Base-by-base conservation (phyloP, 306 rosid genomes). In the Quercus parvula region DNA sequence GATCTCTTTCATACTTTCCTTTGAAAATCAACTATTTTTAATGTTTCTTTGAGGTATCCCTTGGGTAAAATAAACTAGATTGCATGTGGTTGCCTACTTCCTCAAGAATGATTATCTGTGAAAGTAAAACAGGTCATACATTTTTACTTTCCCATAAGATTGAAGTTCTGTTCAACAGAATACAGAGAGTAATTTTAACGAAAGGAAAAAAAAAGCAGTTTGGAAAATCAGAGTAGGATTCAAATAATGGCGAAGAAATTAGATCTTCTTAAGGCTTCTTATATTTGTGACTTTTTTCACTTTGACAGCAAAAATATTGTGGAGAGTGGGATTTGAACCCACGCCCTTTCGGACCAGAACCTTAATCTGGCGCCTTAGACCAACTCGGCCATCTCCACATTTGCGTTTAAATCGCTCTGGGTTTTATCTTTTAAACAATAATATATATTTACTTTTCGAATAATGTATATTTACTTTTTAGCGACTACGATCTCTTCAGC, bases 261-360 rank as follows among this genome's bases (percentile, higher is more conserved):
- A 41, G 54, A 17, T 2, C 54, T 13, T 49, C 54, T 49, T 49
- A 2, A 12, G 54, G 54, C 54, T 49, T 49, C 54, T 49, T 49
- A 49, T 11, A 10, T 12, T 46, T 12, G 54, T 11, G 14, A 5
- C 46, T 2, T 0, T 41, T 41, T 41, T 49, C 54, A 49, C 54
- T 49, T 12, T 49, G 54, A 13, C 1, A 31, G 14, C 46, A 8
- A 54, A 1, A 0, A 2, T 2, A 0, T 2, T 81, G 78, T 88
- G 20, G 90, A 90, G 82, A 82, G 91, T 88, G 91, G 86, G 88
- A 85, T 86, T 86, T 86, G 91, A 90, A 87, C 85, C 86, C 87
- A 78, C 89, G 85, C 91, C 88, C 86, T 88, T 79, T 83, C 81
- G 86, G 85, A 86, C 86, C 83, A 83, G 74, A 83, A 77, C 88